Conservation (phyloP, 495 filamentous ascomycete species). For the Lepidopterella palustris region DNA sequence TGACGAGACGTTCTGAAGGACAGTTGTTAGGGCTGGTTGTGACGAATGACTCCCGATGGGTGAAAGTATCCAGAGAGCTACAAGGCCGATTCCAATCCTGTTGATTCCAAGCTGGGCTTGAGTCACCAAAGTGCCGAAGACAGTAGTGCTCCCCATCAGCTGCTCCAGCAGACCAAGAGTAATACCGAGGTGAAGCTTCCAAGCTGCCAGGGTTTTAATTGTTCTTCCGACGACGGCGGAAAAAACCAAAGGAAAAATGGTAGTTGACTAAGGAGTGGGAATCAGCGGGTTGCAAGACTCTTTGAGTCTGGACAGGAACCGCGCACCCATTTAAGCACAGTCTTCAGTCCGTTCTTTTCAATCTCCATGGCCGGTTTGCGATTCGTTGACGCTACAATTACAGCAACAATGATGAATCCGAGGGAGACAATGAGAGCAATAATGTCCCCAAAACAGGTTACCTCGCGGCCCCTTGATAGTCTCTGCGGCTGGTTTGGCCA, state of each 20-base stretch:
- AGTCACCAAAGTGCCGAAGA: neutral
- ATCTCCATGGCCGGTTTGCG: neutral
- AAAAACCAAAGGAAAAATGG: neutral
- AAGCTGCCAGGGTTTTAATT: neutral
- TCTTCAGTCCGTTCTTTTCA: neutral
- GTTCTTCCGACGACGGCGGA: neutral
- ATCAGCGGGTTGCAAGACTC: neutral
- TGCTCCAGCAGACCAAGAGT: neutral
- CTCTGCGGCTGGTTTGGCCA: neutral
- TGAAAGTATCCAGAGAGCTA: neutral
- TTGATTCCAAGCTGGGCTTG: neutral
- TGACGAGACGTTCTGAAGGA: neutral
- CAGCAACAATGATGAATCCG: neutral
- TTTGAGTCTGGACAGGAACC: neutral
- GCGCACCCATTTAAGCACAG: neutral
- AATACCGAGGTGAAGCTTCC: neutral
- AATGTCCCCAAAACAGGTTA: neutral
- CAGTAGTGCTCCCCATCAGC: neutral
- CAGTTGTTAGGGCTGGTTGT: neutral
- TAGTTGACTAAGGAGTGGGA: neutral
- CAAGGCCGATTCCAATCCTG: neutral
- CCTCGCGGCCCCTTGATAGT: neutral
- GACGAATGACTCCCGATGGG: neutral
- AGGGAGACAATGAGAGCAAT: neutral
- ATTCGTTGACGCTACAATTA: neutral